A percentile compares a stretch with the other conserved stretches of the same genome.
Conservation (phyloP, 257 asterid genomes). For the Plantago elongata region DNA sequence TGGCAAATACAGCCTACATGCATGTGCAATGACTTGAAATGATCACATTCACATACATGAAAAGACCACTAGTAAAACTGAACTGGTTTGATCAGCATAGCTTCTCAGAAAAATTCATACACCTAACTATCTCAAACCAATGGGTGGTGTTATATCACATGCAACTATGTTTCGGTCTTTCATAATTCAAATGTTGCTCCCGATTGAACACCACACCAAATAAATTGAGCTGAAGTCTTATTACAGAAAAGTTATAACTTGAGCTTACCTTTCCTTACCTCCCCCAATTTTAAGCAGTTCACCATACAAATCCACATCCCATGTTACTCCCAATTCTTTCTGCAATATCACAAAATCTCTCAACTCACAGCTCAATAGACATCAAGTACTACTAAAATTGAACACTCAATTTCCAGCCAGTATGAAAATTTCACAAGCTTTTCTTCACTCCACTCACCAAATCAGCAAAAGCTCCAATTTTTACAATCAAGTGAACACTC, state of each 20-base stretch:
- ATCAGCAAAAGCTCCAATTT: neutral
- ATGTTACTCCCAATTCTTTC: conserved; percentile 83
- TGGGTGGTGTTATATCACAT: too few species aligned
- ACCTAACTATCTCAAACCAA: too few species aligned
- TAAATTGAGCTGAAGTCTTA: neutral
- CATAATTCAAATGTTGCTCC: too few species aligned
- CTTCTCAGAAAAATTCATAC: too few species aligned
- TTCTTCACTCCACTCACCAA: neutral
- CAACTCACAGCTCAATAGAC: conserved; percentile 3
- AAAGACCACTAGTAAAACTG: too few species aligned
- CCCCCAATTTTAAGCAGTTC: conserved; percentile 95
- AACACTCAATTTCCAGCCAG: neutral
- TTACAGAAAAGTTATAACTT: neutral
- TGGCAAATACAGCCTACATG: conserved; percentile 1
- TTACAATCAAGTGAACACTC: neutral
- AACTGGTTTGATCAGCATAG: too few species aligned
- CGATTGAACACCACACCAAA: neutral
- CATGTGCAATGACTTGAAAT: neutral
- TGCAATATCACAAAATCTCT: conserved; percentile 28
- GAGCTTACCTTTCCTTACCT: conserved; percentile 81
- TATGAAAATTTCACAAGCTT: too few species aligned
- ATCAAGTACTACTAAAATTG: neutral
- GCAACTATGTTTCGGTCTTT: too few species aligned
- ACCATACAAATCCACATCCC: conserved; percentile 95
- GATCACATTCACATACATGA: too few species aligned